Evolutionary conservation across 2,329 filamentous ascomycete genomes (phyloP).

Genomic region (Magnaporthales sp.): DNA sequence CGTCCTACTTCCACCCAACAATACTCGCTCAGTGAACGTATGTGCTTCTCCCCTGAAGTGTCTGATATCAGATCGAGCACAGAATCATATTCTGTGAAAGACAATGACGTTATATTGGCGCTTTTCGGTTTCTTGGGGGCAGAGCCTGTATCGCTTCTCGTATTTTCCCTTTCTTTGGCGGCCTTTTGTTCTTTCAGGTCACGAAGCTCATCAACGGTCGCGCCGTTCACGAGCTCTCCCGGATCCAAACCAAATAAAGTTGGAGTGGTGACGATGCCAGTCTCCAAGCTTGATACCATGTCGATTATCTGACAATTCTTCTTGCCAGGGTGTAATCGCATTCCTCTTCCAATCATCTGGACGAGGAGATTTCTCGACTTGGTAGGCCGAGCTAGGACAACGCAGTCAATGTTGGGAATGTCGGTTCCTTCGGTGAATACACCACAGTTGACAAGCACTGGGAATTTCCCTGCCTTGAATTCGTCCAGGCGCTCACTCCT

Average conservation of each 20-base stretch:
- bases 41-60: slow-evolving; percentile 67
- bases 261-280: slow-evolving; percentile 81
- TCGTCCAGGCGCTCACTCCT: slow-evolving; percentile 63
- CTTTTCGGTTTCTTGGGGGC: slow-evolving; percentile 9
- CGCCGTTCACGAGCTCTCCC: slow-evolving; percentile 61
- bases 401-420: slow-evolving; percentile 93
- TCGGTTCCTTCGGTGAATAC: slow-evolving; percentile 97
- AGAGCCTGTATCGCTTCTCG: not conserved
- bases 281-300: slow-evolving; percentile 79
- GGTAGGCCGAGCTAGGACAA: slow-evolving; percentile 80
- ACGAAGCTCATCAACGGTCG: slow-evolving; percentile 53
- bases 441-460: slow-evolving; percentile 87
- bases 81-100: slow-evolving; percentile 84
- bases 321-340: slow-evolving; percentile 76
- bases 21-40: slow-evolving; percentile 64
- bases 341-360: slow-evolving; percentile 95
- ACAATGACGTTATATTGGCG: slow-evolving; percentile 18
- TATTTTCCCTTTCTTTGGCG: slow-evolving; percentile 27
- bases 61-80: slow-evolving; percentile 88
- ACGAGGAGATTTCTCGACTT: slow-evolving; percentile 87
- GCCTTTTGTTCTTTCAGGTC: slow-evolving; percentile 40
- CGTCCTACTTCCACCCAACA: slow-evolving; percentile 77
- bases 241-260: slow-evolving; percentile 92
- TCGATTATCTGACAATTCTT: slow-evolving; percentile 90
- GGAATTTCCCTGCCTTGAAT: slow-evolving; percentile 70